A percentile compares a stretch with the other conserved stretches of the same genome.
Evolutionary conservation across 1,284 basidiomycete species (phyloP).

Genomic region (Boletellus dicymbophilus): DNA sequence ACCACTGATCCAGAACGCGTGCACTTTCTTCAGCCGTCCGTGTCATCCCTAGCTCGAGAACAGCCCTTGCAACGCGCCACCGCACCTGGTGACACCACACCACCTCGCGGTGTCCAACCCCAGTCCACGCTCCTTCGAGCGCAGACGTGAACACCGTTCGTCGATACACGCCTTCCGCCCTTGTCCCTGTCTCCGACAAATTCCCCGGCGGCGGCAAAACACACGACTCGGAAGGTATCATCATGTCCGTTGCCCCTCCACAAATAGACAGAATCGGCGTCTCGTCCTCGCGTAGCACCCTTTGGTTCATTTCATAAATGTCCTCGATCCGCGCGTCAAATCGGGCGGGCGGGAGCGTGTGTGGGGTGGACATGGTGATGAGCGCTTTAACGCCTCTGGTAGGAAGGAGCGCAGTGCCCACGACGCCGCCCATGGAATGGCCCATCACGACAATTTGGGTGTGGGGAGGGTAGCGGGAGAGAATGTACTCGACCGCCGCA

Average conservation of each 20-base stretch:
- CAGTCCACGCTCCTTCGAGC: constrained; percentile 90
- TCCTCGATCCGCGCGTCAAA: constrained; percentile 80
- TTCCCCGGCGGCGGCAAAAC: constrained; percentile 64
- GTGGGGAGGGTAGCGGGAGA: constrained; percentile 68
- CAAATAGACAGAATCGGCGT: constrained; percentile 86
- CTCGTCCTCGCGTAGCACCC: constrained; percentile 38
- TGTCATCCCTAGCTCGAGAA: constrained; percentile 64
- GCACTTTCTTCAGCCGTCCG: constrained; percentile 31
- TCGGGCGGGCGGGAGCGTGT: constrained; percentile 85
- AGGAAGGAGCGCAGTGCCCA: constrained; percentile 75
- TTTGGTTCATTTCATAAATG: constrained; percentile 60
- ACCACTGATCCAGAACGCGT: constrained; percentile 58
- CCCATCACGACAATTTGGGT: constrained; percentile 80
- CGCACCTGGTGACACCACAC: constrained; percentile 99
- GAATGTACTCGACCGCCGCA: constrained; percentile 75
- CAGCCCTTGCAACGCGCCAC: constrained; percentile 80
- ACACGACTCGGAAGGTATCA: constrained; percentile 93
- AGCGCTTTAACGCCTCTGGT: constrained; percentile 72
- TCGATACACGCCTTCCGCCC: constrained; percentile 41
- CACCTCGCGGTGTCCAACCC: constrained; percentile 95
- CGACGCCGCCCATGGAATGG: constrained; percentile 99
- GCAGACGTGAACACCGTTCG: constrained; percentile 86
- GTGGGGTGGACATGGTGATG: constrained; percentile 95
- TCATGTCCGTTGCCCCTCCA: constrained; percentile 90
- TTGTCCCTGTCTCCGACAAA: neutral